Evolutionary conservation across 306 rosid genomes (phyloP), one percentile per base, ranked within the genome.

Genomic region (Albizia julibrissin): DNA sequence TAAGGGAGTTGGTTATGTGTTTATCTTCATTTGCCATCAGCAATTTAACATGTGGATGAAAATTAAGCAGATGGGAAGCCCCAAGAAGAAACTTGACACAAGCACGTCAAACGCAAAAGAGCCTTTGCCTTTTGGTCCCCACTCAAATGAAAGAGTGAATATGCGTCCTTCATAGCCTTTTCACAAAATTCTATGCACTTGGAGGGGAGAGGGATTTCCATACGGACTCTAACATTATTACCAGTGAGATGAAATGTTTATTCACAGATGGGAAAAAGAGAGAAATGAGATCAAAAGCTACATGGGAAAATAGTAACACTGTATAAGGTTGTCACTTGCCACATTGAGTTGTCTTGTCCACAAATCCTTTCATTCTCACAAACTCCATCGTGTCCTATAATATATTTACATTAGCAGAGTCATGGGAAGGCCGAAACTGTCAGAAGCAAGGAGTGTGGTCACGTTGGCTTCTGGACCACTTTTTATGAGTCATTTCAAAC

Each of bases 101-200:
- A 29, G 61, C 82, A 80, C 84, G 82, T 49, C 80, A 42, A 37
- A 72, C 21, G 69, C 71, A 72, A 72, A 74, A 19, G 19, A 52
- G 62, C 27, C 49, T 73, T 14, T 47, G 52, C 52, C 52, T 47
- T 37, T 69, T 64, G 90, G 90, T 87, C 88, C 90, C 86, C 80
- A 31, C 72, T 12, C n/a, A 26, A 37, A 22, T 12, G 8, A 26
- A 26, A 26, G 67, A 11, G 3, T 21, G 26, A 8, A 62, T 76
- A 16, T 69, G 84, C 61, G 9, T 6, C 72, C 66, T 73, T 72
- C 18, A 34, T 76, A 37, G 50, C 56, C 58, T 69, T 46, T 16
- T 69, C 6, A 56, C 33, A 74, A 77, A 81, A 73, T 40, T 77
- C 77, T 34, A 76, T 22, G 58, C 78, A 43, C 22, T 73, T 59